These are phyloP conservation scores for Chrysosporium queenslandicum DNA, from an alignment of 2,329 filamentous ascomycete species.

Conservation along the genomic window DNA sequence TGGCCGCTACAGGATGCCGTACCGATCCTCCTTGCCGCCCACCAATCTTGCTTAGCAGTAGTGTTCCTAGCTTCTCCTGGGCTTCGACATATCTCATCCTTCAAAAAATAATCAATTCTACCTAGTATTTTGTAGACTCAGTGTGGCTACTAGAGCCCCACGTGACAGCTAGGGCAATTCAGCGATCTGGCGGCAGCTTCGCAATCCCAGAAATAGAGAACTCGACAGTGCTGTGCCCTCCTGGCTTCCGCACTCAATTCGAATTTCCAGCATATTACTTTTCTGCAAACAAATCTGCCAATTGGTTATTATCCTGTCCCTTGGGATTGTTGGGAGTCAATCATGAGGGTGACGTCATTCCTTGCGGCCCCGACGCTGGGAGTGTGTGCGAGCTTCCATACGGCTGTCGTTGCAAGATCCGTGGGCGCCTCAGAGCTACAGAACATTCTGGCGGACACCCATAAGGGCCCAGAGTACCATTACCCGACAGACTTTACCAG, in stretches of 20 bases:
- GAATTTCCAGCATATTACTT: background rate
- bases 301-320: background rate
- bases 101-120: too few relatives aligned
- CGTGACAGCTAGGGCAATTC: too few relatives aligned
- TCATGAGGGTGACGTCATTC: conserved; percentile 8
- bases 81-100: too few relatives aligned
- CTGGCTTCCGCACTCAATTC: background rate
- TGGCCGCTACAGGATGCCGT: too few relatives aligned
- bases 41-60: too few relatives aligned
- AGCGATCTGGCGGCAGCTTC: too few relatives aligned
- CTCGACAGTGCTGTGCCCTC: too few relatives aligned
- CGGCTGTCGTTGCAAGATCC: background rate
- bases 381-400: conserved; percentile 1
- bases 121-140: too few relatives aligned
- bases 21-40: too few relatives aligned
- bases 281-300: background rate
- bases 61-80: too few relatives aligned
- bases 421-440: conserved; percentile 35
- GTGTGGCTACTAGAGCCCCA: too few relatives aligned
- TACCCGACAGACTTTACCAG: conserved; percentile 55
- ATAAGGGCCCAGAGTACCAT: conserved; percentile 43
- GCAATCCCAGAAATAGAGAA: too few relatives aligned
- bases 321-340: background rate
- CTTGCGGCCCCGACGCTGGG: background rate
- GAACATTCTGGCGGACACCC: conserved; percentile 47